Conservation (phyloP, 371 early-diverging fungal species). For the Lichtheimia ornata region DNA sequence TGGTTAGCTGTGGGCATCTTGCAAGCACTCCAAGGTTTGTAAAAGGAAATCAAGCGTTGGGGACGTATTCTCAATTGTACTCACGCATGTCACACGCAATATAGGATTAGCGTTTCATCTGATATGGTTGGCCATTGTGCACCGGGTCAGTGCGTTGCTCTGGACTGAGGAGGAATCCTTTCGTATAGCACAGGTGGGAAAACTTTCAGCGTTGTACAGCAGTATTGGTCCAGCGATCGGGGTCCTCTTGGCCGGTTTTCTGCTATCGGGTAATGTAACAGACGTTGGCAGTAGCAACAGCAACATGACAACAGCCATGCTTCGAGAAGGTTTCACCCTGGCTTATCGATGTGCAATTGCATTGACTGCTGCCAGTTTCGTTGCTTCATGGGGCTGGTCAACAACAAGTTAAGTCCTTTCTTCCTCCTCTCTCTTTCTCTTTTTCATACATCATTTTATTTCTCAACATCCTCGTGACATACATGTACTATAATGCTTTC, state of each 20-base stretch:
- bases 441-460: not conserved
- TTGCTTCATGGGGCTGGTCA: conserved; percentile 49
- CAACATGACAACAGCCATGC: not conserved
- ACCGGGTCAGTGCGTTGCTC: conserved; percentile 26
- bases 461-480: not conserved
- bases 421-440: not conserved
- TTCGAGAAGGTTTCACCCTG: conserved; percentile 21
- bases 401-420: conserved; percentile 18
- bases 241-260: conserved; percentile 23
- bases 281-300: conserved; percentile 7
- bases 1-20: conserved; percentile 17
- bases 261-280: conserved; percentile 16
- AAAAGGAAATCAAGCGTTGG: not conserved
- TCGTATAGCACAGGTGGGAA: conserved; percentile 33
- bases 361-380: conserved; percentile 32
- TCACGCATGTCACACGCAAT: too few relatives aligned
- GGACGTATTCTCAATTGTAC: not conserved
- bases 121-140: conserved; percentile 31
- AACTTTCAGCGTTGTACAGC: conserved; percentile 31
- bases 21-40: conserved; percentile 9
- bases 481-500: too few relatives aligned
- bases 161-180: conserved; percentile 30
- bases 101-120: conserved; percentile 31
- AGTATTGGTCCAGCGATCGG: conserved; percentile 40
- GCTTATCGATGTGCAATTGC: conserved; percentile 31